These are phyloP conservation scores for Colletotrichum tropicale DNA, from an alignment of 2,329 filamentous ascomycete species.

Conservation along the genomic window DNA sequence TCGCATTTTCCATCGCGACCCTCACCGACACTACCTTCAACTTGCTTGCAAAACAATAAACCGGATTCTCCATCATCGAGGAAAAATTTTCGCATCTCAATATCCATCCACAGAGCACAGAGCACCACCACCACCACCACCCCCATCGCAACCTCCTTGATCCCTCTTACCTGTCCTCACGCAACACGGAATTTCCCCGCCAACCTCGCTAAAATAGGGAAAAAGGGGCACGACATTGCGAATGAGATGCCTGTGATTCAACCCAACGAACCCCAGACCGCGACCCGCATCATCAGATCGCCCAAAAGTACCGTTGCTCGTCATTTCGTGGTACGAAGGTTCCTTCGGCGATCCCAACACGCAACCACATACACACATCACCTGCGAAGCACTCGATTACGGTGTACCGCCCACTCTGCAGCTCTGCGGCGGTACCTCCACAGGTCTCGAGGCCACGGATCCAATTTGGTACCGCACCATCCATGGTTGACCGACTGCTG, in stretches of 20 bases:
- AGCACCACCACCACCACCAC: not conserved
- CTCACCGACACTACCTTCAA: not conserved
- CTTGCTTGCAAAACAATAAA: not conserved
- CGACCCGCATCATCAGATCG: not conserved
- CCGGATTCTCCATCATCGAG: not conserved
- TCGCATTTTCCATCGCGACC: not conserved
- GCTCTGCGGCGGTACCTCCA: not conserved
- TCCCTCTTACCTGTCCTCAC: not conserved
- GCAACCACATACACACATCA: not conserved
- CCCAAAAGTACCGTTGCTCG: not conserved
- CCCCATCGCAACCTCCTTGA: not conserved
- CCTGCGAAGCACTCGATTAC: not conserved
- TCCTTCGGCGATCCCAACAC: not conserved
- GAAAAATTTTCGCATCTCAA: not conserved
- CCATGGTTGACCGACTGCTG: not conserved
- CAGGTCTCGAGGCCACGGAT: not conserved
- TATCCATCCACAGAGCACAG: not conserved
- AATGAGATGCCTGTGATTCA: not conserved
- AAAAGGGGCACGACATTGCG: not conserved
- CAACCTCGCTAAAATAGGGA: not conserved
- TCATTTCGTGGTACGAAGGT: not conserved
- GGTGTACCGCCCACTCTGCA: not conserved
- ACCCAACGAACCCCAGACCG: not conserved
- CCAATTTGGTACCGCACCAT: not conserved
- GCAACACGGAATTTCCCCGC: not conserved